phyloP scores from a whole-genome alignment of 331 rosid species.

The Quercus tomentella region DNA sequence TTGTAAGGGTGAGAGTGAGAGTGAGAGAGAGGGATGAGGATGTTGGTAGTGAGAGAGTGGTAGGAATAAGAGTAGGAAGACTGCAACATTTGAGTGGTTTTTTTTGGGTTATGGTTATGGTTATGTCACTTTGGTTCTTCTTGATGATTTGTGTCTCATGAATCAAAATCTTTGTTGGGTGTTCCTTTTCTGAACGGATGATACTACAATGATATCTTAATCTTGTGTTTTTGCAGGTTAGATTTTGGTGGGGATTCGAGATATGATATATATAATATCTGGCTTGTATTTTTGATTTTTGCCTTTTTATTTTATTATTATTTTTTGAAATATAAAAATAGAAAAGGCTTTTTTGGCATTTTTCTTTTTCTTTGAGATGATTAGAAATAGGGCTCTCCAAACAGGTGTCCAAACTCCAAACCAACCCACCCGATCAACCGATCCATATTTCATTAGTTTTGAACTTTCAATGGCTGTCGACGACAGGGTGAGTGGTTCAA shows the following conservation, averaged over 20 bases:
- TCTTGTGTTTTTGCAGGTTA: background rate
- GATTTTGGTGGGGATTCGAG: slow-evolving; percentile 23
- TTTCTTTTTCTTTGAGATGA: too few relatives aligned
- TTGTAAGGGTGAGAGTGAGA: slow-evolving; percentile 8
- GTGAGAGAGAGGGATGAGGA: slow-evolving; percentile 22
- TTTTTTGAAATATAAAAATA: too few relatives aligned
- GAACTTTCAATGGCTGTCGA: too few relatives aligned
- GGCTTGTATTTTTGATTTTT: background rate
- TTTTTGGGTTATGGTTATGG: too few relatives aligned
- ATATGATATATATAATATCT: background rate
- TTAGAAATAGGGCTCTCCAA: too few relatives aligned
- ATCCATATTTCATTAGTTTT: too few relatives aligned
- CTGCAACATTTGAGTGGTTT: slow-evolving; percentile 46
- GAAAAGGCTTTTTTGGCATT: too few relatives aligned
- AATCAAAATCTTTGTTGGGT: background rate
- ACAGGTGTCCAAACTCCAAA: too few relatives aligned
- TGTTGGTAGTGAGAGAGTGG: slow-evolving; percentile 38
- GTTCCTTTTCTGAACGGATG: background rate
- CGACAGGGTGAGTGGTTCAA: too few relatives aligned
- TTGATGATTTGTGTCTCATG: background rate
- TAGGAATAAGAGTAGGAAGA: slow-evolving; percentile 29
- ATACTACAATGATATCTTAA: background rate
- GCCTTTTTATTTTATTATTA: background rate
- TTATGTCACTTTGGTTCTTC: background rate
- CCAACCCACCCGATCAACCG: too few relatives aligned